phyloP scores from a whole-genome alignment of 805 yeast genomes.

The Sugiyamaella floridensis region DNA sequence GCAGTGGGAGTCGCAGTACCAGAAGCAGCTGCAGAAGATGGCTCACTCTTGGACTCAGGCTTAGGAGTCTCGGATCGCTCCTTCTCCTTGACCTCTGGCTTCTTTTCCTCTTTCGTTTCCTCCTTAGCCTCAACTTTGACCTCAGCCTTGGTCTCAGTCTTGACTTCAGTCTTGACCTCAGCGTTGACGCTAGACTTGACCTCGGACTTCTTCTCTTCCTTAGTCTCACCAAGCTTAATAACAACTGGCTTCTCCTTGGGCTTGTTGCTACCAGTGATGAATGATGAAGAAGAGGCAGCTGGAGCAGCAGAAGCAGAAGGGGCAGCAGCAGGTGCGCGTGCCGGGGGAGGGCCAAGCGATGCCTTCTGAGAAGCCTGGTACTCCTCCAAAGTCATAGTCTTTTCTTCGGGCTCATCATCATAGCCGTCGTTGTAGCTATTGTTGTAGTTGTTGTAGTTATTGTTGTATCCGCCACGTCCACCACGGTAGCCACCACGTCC shows the following conservation, averaged over 20 bases:
- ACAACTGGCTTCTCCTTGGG: constrained; percentile 18
- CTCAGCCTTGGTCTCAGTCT: constrained; percentile 11
- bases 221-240: constrained; percentile 20
- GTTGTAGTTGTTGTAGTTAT: neutral
- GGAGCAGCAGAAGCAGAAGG: constrained; percentile 5
- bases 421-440: constrained; percentile 9
- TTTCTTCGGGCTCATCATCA: constrained; percentile 24
- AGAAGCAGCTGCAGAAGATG: neutral
- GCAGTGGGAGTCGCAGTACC: neutral
- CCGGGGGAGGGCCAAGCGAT: constrained; percentile 1
- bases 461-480: constrained; percentile 9
- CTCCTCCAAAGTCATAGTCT: constrained; percentile 74
- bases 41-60: constrained; percentile 10
- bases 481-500: constrained; percentile 10
- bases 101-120: constrained; percentile 34
- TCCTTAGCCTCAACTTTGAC: constrained; percentile 10
- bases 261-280: constrained; percentile 4
- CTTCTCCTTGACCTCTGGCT: constrained; percentile 16
- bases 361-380: constrained; percentile 39
- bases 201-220: constrained; percentile 9
- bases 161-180: constrained; percentile 4
- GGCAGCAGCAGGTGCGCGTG: constrained; percentile 9
- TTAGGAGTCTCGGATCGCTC: constrained; percentile 17
- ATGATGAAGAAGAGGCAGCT: neutral
- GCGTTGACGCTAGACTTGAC: constrained; percentile 4